Percentiles rank a stretch among this genome's conserved stretches.
Evolutionary conservation across 257 asterid genomes (phyloP).

Genomic region (Hygrophila difformis): DNA sequence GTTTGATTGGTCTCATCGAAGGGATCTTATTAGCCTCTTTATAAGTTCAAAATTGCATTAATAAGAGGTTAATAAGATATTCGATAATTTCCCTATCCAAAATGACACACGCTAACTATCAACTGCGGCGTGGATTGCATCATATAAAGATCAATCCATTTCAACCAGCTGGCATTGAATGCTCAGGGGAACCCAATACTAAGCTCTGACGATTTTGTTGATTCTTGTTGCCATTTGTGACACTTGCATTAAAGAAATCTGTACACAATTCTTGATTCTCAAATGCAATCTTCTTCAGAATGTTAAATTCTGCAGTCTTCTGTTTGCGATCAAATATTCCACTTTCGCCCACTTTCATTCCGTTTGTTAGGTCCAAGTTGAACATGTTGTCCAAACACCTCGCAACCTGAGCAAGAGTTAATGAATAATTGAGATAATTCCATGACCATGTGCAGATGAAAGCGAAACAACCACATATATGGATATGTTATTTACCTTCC

Average conservation of each 20-base stretch:
- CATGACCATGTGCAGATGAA: background rate
- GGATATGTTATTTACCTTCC: constrained; percentile 28
- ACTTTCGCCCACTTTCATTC: constrained; percentile 91
- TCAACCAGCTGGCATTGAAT: too few relatives aligned
- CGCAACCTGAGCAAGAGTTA: constrained; percentile 38
- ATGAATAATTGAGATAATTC: background rate
- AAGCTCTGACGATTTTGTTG: constrained; percentile 23
- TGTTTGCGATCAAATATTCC: constrained; percentile 38
- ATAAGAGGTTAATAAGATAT: too few relatives aligned
- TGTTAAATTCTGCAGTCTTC: constrained; percentile 63
- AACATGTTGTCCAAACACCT: constrained; percentile 66
- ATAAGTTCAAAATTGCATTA: too few relatives aligned
- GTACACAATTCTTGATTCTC: constrained; percentile 51
- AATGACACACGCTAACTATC: too few relatives aligned
- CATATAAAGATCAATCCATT: too few relatives aligned
- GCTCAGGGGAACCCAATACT: constrained; percentile 1
- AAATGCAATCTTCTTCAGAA: constrained; percentile 78
- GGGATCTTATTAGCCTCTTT: too few relatives aligned
- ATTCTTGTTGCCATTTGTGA: constrained; percentile 23
- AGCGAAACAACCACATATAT: background rate
- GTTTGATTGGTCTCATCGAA: too few relatives aligned
- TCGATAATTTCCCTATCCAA: too few relatives aligned
- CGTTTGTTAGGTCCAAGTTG: constrained; percentile 54
- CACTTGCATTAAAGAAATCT: constrained; percentile 40
- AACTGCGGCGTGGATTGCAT: too few relatives aligned